Base-by-base conservation (phyloP, 176 grass and related monocot genomes). In the Zea luxurians region DNA sequence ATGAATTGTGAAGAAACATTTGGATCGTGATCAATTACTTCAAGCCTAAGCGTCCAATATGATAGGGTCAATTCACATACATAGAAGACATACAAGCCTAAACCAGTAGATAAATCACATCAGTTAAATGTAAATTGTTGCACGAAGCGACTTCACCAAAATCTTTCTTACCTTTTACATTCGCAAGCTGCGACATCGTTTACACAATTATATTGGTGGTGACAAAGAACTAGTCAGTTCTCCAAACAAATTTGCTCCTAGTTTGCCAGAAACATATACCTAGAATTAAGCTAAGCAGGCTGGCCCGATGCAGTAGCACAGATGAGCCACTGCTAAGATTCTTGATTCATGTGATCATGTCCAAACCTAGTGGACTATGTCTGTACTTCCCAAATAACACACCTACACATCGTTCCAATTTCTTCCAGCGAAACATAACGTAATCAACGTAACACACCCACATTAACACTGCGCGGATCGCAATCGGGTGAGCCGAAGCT, bases 231-330 rank as follows among this genome's bases (percentile, higher is more conserved):
- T 35, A 10, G 13, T 35, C 18, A 48, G 27, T 37, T 16, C 13
- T 53, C 13, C 4, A 53, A 53, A 72, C 9, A 37, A 16, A 37
- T 18, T 9, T 37, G 7, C 4, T 53, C 13, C 48, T 52, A 53
- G 34, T 53, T 53, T 10, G 7, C 10, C 70, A n/a, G 3, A 37
- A 15, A 72, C 16, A 52, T 71, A 36, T 37, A 15, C 54, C 45
- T 4, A 77, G 12, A 37, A 64, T 52, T 62, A 53, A 70, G 42
- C 34, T 42, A 64, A 86, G 69, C 3, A 78, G 49, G 2, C 68
- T 5, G 2, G 13, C 41, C 47, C 16, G 61, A 16, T n/a, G 42
- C 1, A 41, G 2, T 41, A 17, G 58, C 27, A 85, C 36, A 6
- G 48, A 61, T 7, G 36, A 61, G 43, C 20, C 73, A 9, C 13